Evolutionary conservation across 2,329 filamentous ascomycete species (phyloP), one percentile per base, ranked within the genome.

Genomic region (Phyllosticta citriasiana): DNA sequence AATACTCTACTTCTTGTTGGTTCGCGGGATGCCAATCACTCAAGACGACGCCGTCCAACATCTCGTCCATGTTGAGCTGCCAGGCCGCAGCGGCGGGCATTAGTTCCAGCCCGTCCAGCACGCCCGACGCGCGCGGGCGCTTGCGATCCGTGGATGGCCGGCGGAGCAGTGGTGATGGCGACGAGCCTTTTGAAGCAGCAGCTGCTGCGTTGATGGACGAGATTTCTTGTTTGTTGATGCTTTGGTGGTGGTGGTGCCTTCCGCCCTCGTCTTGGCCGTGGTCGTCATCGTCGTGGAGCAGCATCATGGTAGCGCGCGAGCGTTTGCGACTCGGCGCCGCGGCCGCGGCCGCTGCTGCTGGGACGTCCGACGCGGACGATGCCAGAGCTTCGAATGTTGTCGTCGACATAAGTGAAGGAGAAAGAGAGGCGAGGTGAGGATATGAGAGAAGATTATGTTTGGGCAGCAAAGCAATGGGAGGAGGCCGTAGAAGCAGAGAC

Each of bases 41-140:
- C 40, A n/a, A 5, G 14, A 47, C 14, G 6, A 47, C 40, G n/a
- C 40, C 40, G 40, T n/a, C 6, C 6, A 47, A 6, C 40, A 47
- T 47, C 3, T 47, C 40, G 7, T 47, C 40, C 40, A 47, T 47
- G 40, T 47, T 47, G 24, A 75, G 64, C 7, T 52, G 64, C 72
- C 72, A 74, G 7, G 73, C 70, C 5, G 72, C 67, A 8, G 65
- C 64, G 0, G 65, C 63, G 3, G 63, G 57, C 10, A 72, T 65
- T 1, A 73, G 65, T 24, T 67, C 67, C 55, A 75, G 63, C 61
- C 70, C 70, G 40, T 75, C 73, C 53, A 75, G 59, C 19, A 74
- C 73, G 57, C 68, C 68, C 56, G 71, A 67, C 2, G 71, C 74
- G 56, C 65, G 69, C n/a, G 71, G 70, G 40, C 68, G 66, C 64